Evolutionary conservation across 108 stramenopile species (phyloP), one percentile per base, ranked within the genome.

Genomic region (Nannochloropsis salina): DNA sequence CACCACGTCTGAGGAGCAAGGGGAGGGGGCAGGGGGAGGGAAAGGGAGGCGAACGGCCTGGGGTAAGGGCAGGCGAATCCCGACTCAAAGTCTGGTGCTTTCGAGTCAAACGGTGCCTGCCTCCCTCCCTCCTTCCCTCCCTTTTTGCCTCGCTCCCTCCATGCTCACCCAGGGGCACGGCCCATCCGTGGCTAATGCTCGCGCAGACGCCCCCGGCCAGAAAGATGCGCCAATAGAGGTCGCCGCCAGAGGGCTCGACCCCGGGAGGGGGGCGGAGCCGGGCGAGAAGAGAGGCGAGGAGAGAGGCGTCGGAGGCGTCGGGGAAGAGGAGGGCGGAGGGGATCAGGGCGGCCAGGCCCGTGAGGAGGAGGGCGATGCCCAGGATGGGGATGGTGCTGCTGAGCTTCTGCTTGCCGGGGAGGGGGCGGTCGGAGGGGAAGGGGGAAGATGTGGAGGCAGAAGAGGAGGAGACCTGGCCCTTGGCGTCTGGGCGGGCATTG

Each of bases 1-100:
- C 20, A 96, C 94, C 5, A 97, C 96, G 87, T 96, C 96, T 74
- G 61, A n/a, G 61, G 61, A 8, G 0, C 20, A n/a, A 74, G 61
- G 61, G 61, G 2, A n/a, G 61, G 47, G 15, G 47, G 15, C 12
- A 51, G 47, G 10, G 47, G 15, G 47, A 1, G 61, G 3, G 61
- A n/a, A 15, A 74, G 61, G 61, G 47, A 51, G 10, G 47, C 47
- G 1, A 12, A 51, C 31, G 31, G 31, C 31, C 31, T 31, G 31
- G 31, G 31, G 31, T 31, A 31, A 31, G 31, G 31, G 31, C 31
- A 31, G 31, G 31, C 31, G 1, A 31, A 31, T 31, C 31, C 1
- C 31, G 31, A 31, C 31, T 31, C 31, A 31, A 31, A 31, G 31
- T 31, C 31, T 31, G 31, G 31, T 31, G 1, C 31, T 31, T 31